Conservation (phyloP, 495 filamentous ascomycete species). For the Sordaria brevicollis region DNA sequence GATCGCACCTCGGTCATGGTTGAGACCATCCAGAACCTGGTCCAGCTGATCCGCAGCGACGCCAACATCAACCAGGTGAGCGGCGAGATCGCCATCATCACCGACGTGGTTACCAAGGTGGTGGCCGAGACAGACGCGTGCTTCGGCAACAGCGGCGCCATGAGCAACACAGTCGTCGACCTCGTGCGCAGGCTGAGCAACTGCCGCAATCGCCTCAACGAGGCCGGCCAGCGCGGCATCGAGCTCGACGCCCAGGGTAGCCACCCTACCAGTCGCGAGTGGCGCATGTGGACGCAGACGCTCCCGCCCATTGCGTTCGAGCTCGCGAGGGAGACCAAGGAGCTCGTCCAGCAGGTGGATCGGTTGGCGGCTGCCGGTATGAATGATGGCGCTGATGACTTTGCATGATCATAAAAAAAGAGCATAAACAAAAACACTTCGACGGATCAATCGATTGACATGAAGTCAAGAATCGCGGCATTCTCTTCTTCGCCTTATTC, state of each 20-base stretch:
- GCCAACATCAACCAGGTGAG: slow-evolving; percentile 55
- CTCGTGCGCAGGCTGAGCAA: slow-evolving; percentile 52
- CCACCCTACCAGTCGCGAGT: slow-evolving; percentile 36
- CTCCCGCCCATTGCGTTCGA: slow-evolving; percentile 80
- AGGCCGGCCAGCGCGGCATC: slow-evolving; percentile 55
- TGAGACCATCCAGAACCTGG: slow-evolving; percentile 71
- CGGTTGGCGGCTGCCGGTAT: slow-evolving; percentile 17
- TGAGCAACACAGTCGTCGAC: slow-evolving; percentile 16
- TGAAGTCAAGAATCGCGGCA: background rate
- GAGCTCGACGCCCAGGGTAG: slow-evolving; percentile 37
- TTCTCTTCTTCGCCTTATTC: background rate
- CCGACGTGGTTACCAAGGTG: slow-evolving; percentile 58
- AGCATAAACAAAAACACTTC: background rate
- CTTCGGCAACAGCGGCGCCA: slow-evolving; percentile 40
- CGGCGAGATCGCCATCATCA: slow-evolving; percentile 61
- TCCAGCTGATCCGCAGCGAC: slow-evolving; percentile 66
- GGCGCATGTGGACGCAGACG: slow-evolving; percentile 57
- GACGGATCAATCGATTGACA: background rate
- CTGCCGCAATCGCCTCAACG: slow-evolving; percentile 55
- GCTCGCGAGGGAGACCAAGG: slow-evolving; percentile 74
- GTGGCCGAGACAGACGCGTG: slow-evolving; percentile 50
- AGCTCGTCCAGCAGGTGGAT: slow-evolving; percentile 45
- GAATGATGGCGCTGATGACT: slow-evolving; percentile 32
- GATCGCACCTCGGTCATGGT: slow-evolving; percentile 74
- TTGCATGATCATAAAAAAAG: slow-evolving; percentile 21